These are phyloP conservation scores for Rhododendron kiyosumense DNA, from an alignment of 148 eudicot species.

Conservation along the genomic window DNA sequence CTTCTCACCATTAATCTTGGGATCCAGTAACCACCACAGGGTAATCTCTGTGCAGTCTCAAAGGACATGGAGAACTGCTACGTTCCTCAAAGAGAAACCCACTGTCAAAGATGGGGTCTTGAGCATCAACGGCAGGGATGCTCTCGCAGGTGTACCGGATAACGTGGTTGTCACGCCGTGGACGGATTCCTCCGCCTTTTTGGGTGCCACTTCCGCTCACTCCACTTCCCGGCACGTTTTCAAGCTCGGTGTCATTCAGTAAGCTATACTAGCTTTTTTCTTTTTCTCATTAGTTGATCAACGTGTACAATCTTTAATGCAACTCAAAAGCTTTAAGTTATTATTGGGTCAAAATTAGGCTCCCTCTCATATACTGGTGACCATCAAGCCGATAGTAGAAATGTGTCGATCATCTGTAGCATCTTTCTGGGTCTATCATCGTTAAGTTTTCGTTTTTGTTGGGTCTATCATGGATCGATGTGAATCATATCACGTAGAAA, in stretches of 20 bases:
- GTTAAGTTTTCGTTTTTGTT: not conserved
- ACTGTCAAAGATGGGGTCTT: slow-evolving; percentile 23
- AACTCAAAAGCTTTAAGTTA: not conserved
- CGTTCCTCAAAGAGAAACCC: slow-evolving; percentile 18
- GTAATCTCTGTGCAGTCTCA: not conserved
- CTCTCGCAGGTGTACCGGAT: slow-evolving; percentile 22
- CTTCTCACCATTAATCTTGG: slow-evolving; percentile 6
- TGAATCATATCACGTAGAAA: not conserved
- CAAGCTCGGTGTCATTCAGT: slow-evolving; percentile 33
- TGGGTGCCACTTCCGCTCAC: slow-evolving; percentile 28
- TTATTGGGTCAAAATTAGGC: not conserved
- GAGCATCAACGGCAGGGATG: slow-evolving; percentile 22
- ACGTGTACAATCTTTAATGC: not conserved
- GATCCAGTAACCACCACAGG: not conserved
- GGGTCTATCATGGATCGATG: not conserved
- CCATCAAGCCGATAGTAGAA: not conserved
- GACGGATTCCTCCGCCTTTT: slow-evolving; percentile 25
- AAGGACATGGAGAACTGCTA: slow-evolving; percentile 10
- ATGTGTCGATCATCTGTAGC: not conserved
- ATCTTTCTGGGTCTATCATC: not conserved
- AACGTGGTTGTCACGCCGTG: slow-evolving; percentile 32
- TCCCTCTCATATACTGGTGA: not conserved
- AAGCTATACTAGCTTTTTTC: not conserved
- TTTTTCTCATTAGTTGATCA: too few relatives aligned
- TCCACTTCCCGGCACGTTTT: slow-evolving; percentile 28